Conservation (phyloP, 2,329 filamentous ascomycete species). For the Emericellopsis atlantica region DNA sequence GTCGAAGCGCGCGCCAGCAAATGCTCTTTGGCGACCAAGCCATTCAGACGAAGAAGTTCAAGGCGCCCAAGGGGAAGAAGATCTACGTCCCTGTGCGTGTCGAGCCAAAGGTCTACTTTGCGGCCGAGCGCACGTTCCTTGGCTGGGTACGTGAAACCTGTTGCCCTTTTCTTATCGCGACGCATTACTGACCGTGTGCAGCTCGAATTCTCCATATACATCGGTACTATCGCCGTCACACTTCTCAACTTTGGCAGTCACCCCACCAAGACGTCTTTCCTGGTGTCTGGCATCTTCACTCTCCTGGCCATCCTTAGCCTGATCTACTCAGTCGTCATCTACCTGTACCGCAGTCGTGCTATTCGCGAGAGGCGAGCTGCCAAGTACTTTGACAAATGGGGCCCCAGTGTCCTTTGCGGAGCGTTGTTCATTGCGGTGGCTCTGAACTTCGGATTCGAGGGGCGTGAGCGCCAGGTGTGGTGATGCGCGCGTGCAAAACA, state of each 20-base stretch:
- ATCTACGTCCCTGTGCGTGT: conserved; percentile 94
- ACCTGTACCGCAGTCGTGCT: conserved; percentile 76
- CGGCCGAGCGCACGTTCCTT: conserved; percentile 88
- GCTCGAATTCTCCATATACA: conserved; percentile 94
- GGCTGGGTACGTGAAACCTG: conserved; percentile 56
- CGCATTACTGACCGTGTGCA: conserved; percentile 13
- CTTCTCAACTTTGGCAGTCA: conserved; percentile 67
- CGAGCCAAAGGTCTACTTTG: conserved; percentile 96
- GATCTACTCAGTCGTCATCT: conserved; percentile 73
- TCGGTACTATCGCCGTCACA: conserved; percentile 75
- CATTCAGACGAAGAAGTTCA: conserved; percentile 48
- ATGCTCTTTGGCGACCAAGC: conserved; percentile 41
- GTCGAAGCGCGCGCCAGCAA: conserved; percentile 39
- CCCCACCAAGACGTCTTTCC: conserved; percentile 45
- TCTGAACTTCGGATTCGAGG: conserved; percentile 70
- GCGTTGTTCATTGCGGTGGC: conserved; percentile 62
- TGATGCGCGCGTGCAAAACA: conserved; percentile 11
- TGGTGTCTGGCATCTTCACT: conserved; percentile 68
- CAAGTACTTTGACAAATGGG: conserved; percentile 82
- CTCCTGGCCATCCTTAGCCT: conserved; percentile 65
- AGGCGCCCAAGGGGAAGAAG: conserved; percentile 71
- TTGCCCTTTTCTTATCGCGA: conserved; percentile 1
- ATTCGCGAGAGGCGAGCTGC: conserved; percentile 78
- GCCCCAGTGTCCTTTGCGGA: conserved; percentile 64
- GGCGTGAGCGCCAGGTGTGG: conserved; percentile 47